Conservation (phyloP, 148 eudicot species). For the Chenopodium album region DNA sequence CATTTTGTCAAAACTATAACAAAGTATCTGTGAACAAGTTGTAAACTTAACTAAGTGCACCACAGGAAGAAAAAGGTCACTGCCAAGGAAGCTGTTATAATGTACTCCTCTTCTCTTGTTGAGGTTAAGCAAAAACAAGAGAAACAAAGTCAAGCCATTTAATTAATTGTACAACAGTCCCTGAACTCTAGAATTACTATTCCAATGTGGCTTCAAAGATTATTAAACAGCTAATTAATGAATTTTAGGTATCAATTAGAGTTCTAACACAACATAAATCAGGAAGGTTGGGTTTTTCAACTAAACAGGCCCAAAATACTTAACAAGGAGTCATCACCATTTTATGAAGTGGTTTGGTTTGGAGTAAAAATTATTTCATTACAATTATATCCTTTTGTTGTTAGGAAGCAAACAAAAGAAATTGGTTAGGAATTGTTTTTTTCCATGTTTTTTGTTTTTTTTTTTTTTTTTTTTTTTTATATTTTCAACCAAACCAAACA, state of each 20-base stretch:
- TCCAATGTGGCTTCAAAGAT: not conserved
- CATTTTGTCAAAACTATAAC: constrained; percentile 8
- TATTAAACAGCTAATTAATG: not conserved
- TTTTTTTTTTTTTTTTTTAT: too few species aligned
- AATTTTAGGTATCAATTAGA: not conserved
- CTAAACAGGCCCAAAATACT: not conserved
- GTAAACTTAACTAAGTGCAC: not conserved
- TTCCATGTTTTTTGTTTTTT: too few species aligned
- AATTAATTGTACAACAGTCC: not conserved
- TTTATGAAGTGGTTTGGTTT: too few species aligned
- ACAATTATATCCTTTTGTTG: too few species aligned
- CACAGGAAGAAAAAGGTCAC: not conserved
- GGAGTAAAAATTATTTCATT: too few species aligned
- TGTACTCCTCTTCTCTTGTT: not conserved
- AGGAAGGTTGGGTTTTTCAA: not conserved
- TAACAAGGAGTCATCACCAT: not conserved
- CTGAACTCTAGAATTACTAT: too few species aligned
- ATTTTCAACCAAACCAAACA: too few species aligned
- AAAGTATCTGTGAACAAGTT: constrained; percentile 1
- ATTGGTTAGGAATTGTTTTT: too few species aligned
- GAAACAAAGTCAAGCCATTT: not conserved
- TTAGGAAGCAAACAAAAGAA: too few species aligned
- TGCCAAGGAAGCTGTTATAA: not conserved
- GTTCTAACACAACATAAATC: not conserved
- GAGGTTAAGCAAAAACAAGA: not conserved